A percentile compares a stretch with the other conserved stretches of the same genome.
These are phyloP conservation scores for Suillus occidentalis DNA, from an alignment of 768 basidiomycete species.

Conservation along the genomic window DNA sequence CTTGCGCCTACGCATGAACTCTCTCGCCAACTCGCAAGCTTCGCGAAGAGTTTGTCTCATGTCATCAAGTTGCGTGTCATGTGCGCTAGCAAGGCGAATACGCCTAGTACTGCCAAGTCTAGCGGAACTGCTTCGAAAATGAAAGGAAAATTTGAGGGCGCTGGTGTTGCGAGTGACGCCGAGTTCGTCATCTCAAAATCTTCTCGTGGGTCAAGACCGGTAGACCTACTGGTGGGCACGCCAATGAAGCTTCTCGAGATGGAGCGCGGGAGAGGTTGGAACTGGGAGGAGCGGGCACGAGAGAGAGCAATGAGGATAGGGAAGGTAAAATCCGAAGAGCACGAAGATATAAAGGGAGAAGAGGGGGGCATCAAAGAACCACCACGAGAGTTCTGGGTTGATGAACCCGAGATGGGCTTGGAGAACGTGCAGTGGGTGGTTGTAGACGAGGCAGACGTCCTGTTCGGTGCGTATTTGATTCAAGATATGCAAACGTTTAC, in stretches of 20 bases:
- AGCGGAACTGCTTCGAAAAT: constrained; percentile 52
- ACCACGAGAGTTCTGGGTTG: constrained; percentile 39
- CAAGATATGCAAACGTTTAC: not conserved
- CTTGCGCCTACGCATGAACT: constrained; percentile 91
- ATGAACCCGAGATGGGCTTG: constrained; percentile 59
- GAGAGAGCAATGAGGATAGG: constrained; percentile 25
- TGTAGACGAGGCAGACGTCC: constrained; percentile 88
- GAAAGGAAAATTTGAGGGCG: constrained; percentile 31
- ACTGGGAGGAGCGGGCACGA: constrained; percentile 36
- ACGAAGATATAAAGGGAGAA: constrained; percentile 17
- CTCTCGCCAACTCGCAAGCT: constrained; percentile 71
- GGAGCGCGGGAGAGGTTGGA: constrained; percentile 54
- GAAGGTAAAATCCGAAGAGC: constrained; percentile 31
- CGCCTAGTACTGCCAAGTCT: constrained; percentile 20
- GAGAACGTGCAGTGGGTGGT: constrained; percentile 84
- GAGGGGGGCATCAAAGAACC: constrained; percentile 21
- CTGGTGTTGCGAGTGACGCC: constrained; percentile 18
- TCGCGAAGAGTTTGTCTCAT: constrained; percentile 76
- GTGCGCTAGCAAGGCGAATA: constrained; percentile 67
- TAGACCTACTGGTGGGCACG: constrained; percentile 67
- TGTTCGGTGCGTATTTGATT: constrained; percentile 61
- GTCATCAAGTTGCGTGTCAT: constrained; percentile 72
- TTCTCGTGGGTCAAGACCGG: constrained; percentile 19
- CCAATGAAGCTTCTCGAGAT: constrained; percentile 64
- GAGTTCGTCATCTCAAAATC: constrained; percentile 30